phyloP scores from a whole-genome alignment of 805 yeast species.

The Hanseniaspora lindneri region DNA sequence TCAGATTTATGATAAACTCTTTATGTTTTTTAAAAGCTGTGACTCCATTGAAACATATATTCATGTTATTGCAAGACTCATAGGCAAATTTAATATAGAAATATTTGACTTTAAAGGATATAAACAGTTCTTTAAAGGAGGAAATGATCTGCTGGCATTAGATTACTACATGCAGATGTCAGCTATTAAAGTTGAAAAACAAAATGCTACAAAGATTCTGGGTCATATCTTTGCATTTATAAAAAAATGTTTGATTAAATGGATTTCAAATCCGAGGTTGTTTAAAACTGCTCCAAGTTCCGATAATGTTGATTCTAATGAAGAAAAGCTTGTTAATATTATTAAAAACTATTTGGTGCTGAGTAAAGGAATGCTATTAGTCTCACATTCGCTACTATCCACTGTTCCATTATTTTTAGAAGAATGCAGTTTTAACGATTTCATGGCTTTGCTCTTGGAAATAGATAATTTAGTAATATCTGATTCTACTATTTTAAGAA shows the following conservation, averaged over 20 bases:
- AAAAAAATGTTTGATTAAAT: not conserved
- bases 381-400: not conserved
- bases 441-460: not conserved
- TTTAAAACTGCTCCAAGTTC: not conserved
- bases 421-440: constrained; percentile 9
- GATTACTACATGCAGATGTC: constrained; percentile 1
- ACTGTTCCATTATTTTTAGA: constrained; percentile 1
- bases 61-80: constrained; percentile 1
- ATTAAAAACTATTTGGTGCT: constrained; percentile 2
- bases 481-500: not conserved
- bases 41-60: constrained; percentile 8
- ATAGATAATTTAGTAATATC: not conserved
- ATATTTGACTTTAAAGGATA: constrained; percentile 3
- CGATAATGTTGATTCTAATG: not conserved
- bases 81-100: not conserved
- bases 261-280: not conserved
- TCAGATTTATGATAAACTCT: constrained; percentile 2
- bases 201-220: not conserved
- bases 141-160: not conserved
- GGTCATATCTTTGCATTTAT: not conserved
- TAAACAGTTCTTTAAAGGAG: not conserved
- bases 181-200: not conserved
- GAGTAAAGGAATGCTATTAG: not conserved
- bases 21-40: constrained; percentile 12
- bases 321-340: not conserved